Base-by-base conservation (phyloP, 331 rosid genomes). In the Cucumis variabilis region DNA sequence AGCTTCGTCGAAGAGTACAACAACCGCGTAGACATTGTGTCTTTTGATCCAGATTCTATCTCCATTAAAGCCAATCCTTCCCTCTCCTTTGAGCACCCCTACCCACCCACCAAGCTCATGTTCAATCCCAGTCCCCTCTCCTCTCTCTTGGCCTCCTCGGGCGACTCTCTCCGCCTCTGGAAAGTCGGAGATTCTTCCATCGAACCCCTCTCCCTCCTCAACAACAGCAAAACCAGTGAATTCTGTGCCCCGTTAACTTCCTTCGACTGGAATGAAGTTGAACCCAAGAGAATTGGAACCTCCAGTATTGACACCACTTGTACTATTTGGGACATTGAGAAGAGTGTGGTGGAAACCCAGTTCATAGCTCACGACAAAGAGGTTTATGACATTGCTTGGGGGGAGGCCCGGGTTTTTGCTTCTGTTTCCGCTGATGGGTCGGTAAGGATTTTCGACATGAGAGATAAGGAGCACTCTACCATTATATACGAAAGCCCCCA, bases 101-200 rank as follows among this genome's bases (percentile, higher is more conserved):
- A 97, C 90, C 99, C 99, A 9, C 98, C 99, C 71, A 97, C 98
- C 41, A 97, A 97, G 85, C 98, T 97, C 89, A 94, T 95, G 98
- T 97, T 97, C 94, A 98, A 94, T 79, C 99, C 98, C n/a, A 48
- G 88, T 25, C 2, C 94, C 53, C 82, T 91, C 86, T 84, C 86
- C 88, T 96, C 94, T 88, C 87, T 97, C 89, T 91, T 97, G 15
- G 99, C 99, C 72, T 93, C 99, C 88, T 97, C 98, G 78, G 99
- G 99, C 48, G 98, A 97, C 94, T 95, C 87, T 84, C 98, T 97
- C 85, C 98, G 99, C 87, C 99, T 97, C 91, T 97, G 99, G 99
- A 96, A 95, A 68, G 87, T 97, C 41, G 92, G 93, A 1, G 97
- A 97, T 0, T 48, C 86, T 70, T 88, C 99, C 73, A 90, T 91